Percentiles rank a stretch among this genome's conserved stretches.
Conservation (phyloP, 2,329 filamentous ascomycete genomes). For the Camptophora hylomeconis region DNA sequence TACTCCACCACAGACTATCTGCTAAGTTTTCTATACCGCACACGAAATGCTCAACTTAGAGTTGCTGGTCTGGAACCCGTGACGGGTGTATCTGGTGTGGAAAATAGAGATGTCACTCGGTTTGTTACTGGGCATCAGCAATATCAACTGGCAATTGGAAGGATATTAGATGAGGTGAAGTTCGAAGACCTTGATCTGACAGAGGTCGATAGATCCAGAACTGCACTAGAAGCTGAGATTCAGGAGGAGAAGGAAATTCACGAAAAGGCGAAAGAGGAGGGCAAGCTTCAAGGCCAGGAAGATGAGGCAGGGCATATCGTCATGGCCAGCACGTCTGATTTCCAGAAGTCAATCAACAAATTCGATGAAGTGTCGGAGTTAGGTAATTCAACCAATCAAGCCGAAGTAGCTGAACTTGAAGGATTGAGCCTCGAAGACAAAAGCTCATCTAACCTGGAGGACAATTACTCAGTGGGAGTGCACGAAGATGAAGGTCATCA, state of each 20-base stretch:
- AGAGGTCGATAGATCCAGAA: conserved; percentile 33
- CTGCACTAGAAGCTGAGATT: conserved; percentile 27
- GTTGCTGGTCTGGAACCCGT: conserved; percentile 63
- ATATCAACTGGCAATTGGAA: conserved; percentile 38
- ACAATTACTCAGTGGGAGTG: not conserved
- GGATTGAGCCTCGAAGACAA: too few relatives aligned
- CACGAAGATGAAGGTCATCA: not conserved
- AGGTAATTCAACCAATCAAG: conserved; percentile 62
- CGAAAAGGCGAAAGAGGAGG: conserved; percentile 16
- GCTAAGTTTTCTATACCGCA: conserved; percentile 64
- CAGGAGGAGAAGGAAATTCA: conserved; percentile 25
- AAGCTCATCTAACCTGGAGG: too few relatives aligned
- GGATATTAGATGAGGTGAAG: conserved; percentile 38
- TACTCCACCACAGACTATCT: conserved; percentile 70
- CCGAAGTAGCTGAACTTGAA: conserved; percentile 61
- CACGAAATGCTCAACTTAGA: conserved; percentile 59
- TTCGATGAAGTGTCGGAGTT: too few relatives aligned
- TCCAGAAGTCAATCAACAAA: too few relatives aligned
- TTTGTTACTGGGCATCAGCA: conserved; percentile 36
- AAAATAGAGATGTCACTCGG: conserved; percentile 41
- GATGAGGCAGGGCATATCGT: conserved; percentile 18
- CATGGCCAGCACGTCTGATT: conserved; percentile 1
- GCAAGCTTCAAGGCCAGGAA: conserved; percentile 19
- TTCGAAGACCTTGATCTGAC: conserved; percentile 38
- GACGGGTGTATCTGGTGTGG: conserved; percentile 50